Base-by-base conservation (phyloP, 108 stramenopile species). In the Cyclotella choctawhatcheeana region DNA sequence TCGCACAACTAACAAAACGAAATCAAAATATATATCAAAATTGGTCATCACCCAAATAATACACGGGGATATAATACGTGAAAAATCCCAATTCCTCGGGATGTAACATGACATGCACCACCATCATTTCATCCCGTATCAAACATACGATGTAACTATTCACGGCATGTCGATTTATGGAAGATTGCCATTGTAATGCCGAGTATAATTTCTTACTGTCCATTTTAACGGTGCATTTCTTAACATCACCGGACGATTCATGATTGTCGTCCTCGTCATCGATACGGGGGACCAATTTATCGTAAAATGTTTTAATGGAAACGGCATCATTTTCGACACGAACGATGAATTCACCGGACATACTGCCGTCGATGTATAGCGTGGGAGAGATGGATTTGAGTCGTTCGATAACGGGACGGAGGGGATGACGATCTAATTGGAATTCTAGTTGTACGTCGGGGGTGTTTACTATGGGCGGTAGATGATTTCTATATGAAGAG, bases 41-140 rank as follows among this genome's bases (percentile, higher is more conserved):
- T n/a, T n/a, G n/a, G n/a, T 60, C 59, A 16, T 22, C 29, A 21
- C 27, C 25, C 7, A 90, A 22, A 50, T 72, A 90, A 62, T 87
- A 86, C 12, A 95, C 91, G 7, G 94, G 94, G 48, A 95, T 61
- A 67, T 92, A 92, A 59, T 92, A 92, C 24, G 91, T 92, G 21
- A 95, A 89, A 45, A 91, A 91, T 21, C 91, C 94, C 29, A 92
- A 67, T 30, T 74, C 58, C 29, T 79, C 82, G 14, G 94, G 91
- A 54, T 82, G 67, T 70, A 95, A 69, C 26, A 84, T 40, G 13
- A 91, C 84, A 81, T 95, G 91, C 20, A 95, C 65, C 25, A 91
- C 86, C 70, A 95, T 44, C 87, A 91, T 89, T 79, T 95, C 91
- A 76, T 95, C 88, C 44, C 87, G 79, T 26, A 91, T 81, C 89